These are phyloP conservation scores for Curvularia spicifera DNA, from an alignment of 2,329 filamentous ascomycete species.

Conservation along the genomic window DNA sequence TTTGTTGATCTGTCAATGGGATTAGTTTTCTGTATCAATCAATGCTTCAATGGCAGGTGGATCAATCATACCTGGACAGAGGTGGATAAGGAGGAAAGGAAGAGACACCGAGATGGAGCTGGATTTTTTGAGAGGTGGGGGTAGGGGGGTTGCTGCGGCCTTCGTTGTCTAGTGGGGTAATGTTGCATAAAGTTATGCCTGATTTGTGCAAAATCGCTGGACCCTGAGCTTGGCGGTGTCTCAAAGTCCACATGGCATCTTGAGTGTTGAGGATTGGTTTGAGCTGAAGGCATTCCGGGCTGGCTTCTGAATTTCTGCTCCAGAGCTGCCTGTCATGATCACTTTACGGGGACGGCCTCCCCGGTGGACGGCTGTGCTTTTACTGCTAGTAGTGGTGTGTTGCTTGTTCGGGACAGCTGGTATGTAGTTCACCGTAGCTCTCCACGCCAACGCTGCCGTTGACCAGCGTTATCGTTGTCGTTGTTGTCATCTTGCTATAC, in stretches of 20 bases:
- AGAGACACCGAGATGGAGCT: constrained; percentile 25
- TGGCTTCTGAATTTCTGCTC: constrained; percentile 22
- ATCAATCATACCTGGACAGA: constrained; percentile 24
- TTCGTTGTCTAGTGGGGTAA: constrained; percentile 20
- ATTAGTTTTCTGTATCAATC: constrained; percentile 57
- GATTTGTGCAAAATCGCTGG: constrained; percentile 12
- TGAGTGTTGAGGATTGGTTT: constrained; percentile 9
- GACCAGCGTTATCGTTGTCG: not conserved
- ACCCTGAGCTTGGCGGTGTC: constrained; percentile 19
- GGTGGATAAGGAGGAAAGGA: constrained; percentile 13
- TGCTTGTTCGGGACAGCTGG: constrained; percentile 46
- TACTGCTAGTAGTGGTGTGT: constrained; percentile 44
- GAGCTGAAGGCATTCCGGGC: constrained; percentile 22
- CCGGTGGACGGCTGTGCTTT: constrained; percentile 65
- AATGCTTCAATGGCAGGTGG: constrained; percentile 54
- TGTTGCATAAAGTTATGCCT: constrained; percentile 19
- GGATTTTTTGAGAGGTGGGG: constrained; percentile 41
- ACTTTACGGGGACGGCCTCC: constrained; percentile 49
- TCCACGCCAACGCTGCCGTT: not conserved
- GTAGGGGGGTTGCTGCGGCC: constrained; percentile 24
- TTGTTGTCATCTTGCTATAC: not conserved
- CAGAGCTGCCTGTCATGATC: constrained; percentile 39
- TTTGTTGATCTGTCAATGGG: constrained; percentile 45
- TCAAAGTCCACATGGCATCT: constrained; percentile 27
- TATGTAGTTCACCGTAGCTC: constrained; percentile 33